phyloP scores from a whole-genome alignment of 140 eudicot genomes.

The Senecio squalidus region DNA sequence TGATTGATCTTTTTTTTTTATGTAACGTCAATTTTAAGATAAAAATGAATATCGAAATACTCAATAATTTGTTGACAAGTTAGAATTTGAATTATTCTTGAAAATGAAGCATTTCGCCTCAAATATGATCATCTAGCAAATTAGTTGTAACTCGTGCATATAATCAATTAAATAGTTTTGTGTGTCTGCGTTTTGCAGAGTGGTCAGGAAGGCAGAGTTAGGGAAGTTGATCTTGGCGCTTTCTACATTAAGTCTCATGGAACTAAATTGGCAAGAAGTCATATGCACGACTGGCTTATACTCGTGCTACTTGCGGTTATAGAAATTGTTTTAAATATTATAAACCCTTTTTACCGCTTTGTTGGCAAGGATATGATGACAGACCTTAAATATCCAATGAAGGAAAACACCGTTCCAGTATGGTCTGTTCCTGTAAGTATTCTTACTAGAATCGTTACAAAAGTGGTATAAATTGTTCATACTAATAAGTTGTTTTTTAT shows the following conservation, averaged over 20 bases:
- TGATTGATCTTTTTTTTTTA: not conserved
- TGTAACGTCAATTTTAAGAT: not conserved
- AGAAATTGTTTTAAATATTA: slow-evolving; percentile 48
- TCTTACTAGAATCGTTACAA: not conserved
- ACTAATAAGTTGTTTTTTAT: not conserved
- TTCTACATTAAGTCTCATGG: slow-evolving; percentile 74
- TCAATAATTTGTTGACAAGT: not conserved
- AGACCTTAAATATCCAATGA: slow-evolving; percentile 81
- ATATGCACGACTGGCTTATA: slow-evolving; percentile 78
- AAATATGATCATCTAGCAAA: not conserved
- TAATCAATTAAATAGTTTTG: not conserved
- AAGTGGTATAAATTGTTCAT: not conserved
- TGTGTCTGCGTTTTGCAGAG: not conserved
- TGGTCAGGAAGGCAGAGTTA: slow-evolving; percentile 38
- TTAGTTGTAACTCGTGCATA: not conserved
- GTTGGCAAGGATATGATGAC: slow-evolving; percentile 74
- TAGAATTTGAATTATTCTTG: not conserved
- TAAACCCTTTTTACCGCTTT: slow-evolving; percentile 69
- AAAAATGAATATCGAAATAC: not conserved
- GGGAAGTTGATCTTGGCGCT: slow-evolving; percentile 54
- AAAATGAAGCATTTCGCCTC: not conserved
- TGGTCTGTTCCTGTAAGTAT: slow-evolving; percentile 86
- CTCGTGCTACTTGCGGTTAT: slow-evolving; percentile 49
- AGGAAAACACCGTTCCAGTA: slow-evolving; percentile 72
- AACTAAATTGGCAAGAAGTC: slow-evolving; percentile 44